A percentile compares a stretch with the other conserved stretches of the same genome.
phyloP scores from a whole-genome alignment of 78 protist species.

The Dictyostelium capitatum region DNA sequence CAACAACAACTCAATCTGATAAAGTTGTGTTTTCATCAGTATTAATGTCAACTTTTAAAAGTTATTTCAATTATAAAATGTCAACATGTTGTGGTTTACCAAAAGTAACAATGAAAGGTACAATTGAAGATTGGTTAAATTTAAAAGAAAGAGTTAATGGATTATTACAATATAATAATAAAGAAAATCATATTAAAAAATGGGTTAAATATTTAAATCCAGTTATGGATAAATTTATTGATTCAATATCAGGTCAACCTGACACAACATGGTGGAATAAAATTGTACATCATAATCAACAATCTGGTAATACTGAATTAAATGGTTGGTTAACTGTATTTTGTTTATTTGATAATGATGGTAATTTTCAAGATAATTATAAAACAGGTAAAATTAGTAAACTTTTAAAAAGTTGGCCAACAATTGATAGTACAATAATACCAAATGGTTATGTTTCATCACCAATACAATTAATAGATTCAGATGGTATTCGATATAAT shows the following conservation, averaged over 20 bases:
- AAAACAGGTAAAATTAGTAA: too few species aligned
- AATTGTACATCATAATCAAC: background rate
- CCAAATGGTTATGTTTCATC: background rate
- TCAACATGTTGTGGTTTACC: conserved; percentile 52
- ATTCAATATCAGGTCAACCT: background rate
- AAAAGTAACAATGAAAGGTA: conserved; percentile 41
- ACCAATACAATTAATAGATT: background rate
- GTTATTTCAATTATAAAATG: conserved; percentile 19
- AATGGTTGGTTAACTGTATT: background rate
- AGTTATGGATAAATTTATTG: conserved; percentile 42
- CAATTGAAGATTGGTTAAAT: conserved; percentile 38
- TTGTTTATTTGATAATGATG: background rate
- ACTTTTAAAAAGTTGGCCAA: background rate
- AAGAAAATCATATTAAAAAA: conserved; percentile 11
- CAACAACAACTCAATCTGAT: conserved; percentile 25
- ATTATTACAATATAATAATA: conserved; percentile 4
- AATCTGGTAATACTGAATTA: background rate
- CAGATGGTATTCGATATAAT: background rate
- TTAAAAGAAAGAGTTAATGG: background rate
- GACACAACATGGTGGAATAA: conserved; percentile 30
- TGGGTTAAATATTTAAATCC: conserved; percentile 46
- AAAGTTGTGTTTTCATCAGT: conserved; percentile 6
- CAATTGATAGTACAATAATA: background rate
- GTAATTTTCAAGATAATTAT: background rate
- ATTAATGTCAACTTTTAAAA: conserved; percentile 42